phyloP scores from a whole-genome alignment of 768 basidiomycete genomes.

The Rubroboletus satanas region DNA sequence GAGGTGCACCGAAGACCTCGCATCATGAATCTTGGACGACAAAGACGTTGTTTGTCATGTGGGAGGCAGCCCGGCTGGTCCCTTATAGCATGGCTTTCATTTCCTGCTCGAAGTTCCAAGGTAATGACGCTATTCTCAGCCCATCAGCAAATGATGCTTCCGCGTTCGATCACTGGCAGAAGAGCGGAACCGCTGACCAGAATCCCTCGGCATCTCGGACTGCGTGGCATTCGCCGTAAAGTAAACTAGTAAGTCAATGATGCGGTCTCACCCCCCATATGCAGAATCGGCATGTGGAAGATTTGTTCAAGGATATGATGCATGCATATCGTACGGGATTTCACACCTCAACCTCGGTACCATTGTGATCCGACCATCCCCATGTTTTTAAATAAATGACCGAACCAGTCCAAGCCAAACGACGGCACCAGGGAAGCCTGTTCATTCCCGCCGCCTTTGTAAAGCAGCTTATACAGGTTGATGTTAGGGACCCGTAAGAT shows the following conservation, averaged over 20 bases:
- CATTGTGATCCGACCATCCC: neutral
- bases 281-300: neutral
- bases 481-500: neutral
- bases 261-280: too few species aligned
- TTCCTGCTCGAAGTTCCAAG: too few species aligned
- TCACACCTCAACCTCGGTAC: neutral
- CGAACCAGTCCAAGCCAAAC: neutral
- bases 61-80: too few species aligned
- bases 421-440: neutral
- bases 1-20: too few species aligned
- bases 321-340: neutral
- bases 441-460: neutral
- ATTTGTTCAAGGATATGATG: neutral
- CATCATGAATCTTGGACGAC: too few species aligned
- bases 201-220: neutral
- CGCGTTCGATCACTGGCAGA: too few species aligned
- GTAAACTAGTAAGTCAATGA: neutral
- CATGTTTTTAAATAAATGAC: neutral
- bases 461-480: neutral
- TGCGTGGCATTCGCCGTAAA: too few species aligned
- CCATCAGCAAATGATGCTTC: too few species aligned
- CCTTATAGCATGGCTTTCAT: too few species aligned
- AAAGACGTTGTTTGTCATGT: too few species aligned
- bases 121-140: too few species aligned
- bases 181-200: too few species aligned